A percentile compares a stretch with the other conserved stretches of the same genome.
phyloP scores from a whole-genome alignment of 225 moss, liverwort and hornwort genomes.

The Polytrichum formosum region DNA sequence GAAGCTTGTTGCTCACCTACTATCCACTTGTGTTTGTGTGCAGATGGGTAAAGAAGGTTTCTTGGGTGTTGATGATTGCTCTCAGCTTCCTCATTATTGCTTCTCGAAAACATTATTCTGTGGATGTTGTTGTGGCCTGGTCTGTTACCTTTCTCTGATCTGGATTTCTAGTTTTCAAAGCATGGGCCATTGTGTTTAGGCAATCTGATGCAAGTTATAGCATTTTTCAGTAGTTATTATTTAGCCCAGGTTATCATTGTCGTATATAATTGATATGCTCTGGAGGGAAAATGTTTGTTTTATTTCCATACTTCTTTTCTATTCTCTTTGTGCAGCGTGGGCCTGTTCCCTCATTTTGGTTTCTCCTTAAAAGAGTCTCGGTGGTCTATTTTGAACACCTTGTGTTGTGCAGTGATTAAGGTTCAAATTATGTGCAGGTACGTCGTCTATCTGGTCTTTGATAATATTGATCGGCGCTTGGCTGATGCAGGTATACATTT shows the following conservation, averaged over 20 bases:
- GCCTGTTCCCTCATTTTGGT: no score
- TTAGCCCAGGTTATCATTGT: no score
- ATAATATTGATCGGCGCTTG: constrained; percentile 84
- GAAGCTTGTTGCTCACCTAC: no score
- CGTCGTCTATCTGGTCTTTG: constrained; percentile 79
- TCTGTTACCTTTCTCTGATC: constrained; percentile 14
- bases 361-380: no score
- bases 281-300: no score
- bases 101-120: constrained; percentile 94
- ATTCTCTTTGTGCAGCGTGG: no score
- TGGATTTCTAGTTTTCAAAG: neutral
- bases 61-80: constrained; percentile 59
- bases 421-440: constrained; percentile 28
- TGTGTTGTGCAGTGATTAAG: neutral
- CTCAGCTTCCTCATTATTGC: constrained; percentile 91
- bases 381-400: no score
- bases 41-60: constrained; percentile 76
- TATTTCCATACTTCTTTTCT: no score
- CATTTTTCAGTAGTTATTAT: no score
- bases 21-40: neutral
- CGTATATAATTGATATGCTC: no score
- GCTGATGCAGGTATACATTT: constrained; percentile 50
- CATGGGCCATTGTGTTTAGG: neutral
- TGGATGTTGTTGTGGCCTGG: constrained; percentile 97
- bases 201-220: no score